Evolutionary conservation across 768 basidiomycete genomes (phyloP).

Genomic region (Leccinum arenicola): DNA sequence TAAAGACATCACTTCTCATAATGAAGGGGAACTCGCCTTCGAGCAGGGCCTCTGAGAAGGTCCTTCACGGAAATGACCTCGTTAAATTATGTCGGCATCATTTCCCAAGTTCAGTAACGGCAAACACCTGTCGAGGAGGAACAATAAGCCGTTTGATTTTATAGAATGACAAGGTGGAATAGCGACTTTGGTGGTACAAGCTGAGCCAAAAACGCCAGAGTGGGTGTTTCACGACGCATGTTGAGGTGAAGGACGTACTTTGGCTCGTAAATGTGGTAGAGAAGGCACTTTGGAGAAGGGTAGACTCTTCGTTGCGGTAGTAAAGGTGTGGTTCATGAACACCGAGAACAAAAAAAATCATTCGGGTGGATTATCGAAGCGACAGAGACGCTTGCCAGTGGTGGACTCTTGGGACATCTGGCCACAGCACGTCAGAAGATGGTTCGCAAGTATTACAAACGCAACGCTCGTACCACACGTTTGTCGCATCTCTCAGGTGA

Average conservation of each 20-base stretch:
- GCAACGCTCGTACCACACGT: conserved; percentile 16
- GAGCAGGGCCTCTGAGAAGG: too few species aligned
- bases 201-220: conserved; percentile 1
- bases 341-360: conserved; percentile 1
- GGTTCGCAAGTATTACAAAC: conserved; percentile 7
- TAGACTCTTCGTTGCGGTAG: neutral
- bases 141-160: neutral
- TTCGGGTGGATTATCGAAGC: neutral
- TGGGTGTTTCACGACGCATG: conserved; percentile 2
- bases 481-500: conserved; percentile 11
- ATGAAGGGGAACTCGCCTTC: too few species aligned
- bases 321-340: neutral
- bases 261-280: neutral
- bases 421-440: conserved; percentile 10
- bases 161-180: conserved; percentile 6
- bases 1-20: too few species aligned
- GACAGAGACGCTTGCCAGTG: neutral
- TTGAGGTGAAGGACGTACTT: conserved; percentile 1
- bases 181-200: conserved; percentile 1
- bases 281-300: neutral
- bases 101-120: neutral
- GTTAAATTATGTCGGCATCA: too few species aligned
- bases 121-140: neutral
- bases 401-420: neutral
- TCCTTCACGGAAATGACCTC: too few species aligned